Base-by-base conservation (phyloP, 169 alveolate species). In the Cryptosporidium andersoni region DNA sequence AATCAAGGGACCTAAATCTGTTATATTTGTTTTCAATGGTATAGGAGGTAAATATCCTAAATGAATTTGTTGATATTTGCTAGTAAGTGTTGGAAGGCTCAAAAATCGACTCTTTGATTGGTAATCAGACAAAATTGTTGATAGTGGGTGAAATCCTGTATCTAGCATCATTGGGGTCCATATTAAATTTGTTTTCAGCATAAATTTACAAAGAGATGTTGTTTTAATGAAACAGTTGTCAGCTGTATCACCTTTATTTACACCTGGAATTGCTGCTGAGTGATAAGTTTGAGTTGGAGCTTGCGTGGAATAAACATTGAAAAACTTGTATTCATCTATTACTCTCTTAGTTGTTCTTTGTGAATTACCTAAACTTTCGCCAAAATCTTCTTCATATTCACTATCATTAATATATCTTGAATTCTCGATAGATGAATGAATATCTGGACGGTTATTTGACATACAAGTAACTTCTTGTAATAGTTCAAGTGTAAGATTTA, bases 151-250 rank as follows among this genome's bases (percentile, higher is more conserved):
- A 11, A 58, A 55, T 11, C 60, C 64, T 8, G 45, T 45, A 34
- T 14, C n/a, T 6, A 48, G 45, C 8, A 74, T 55, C 85, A 74
- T 74, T 2, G 85, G 85, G 0, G 60, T 68, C 85, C 85, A 74
- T 60, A 74, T 16, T 43, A 74, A 4, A 14, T 58, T 60, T 4
- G 55, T 36, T 8, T 16, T 42, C 42, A 55, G 37, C 51, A 74
- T n/a, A 4, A 74, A 34, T 34, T 48, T 12, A 36, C 85, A 74
- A 14, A 74, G 42, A 40, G 34, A 58, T 14, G 68, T 66, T 43
- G 60, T 34, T n/a, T 74, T 68, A 4, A 74, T 58, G 25, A 74
- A 36, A 51, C 85, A 74, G 11, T 55, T 74, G 3, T 68, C 67
- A 4, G 25, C 25, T 25, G 25, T 25, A 25, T 25, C 25, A 25